phyloP scores from a whole-genome alignment of 108 stramenopile species.

The Nannochloropsis gaditana region DNA sequence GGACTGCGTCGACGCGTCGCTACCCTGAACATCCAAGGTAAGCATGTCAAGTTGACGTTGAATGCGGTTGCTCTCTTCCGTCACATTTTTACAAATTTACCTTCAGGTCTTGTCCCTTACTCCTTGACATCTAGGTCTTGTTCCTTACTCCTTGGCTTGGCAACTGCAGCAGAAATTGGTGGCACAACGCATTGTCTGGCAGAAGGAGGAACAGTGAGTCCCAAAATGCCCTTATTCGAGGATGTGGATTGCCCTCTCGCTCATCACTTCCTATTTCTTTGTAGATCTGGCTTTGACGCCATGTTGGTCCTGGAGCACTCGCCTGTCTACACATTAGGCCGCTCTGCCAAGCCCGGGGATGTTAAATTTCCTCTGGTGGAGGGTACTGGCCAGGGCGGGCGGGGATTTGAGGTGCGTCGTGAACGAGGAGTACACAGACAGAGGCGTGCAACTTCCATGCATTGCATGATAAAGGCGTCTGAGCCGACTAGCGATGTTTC shows the following conservation, averaged over 20 bases:
- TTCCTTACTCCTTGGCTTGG: constrained; percentile 38
- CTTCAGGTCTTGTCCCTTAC: not conserved
- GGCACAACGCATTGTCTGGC: constrained; percentile 41
- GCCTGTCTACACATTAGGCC: constrained; percentile 93
- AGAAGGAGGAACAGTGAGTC: constrained; percentile 19
- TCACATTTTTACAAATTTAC: not conserved
- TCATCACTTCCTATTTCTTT: not conserved
- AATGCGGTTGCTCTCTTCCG: no score
- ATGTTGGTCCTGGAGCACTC: constrained; percentile 87
- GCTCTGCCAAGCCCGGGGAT: constrained; percentile 61
- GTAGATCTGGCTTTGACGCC: constrained; percentile 30
- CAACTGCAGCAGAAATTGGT: constrained; percentile 31
- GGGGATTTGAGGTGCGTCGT: not conserved
- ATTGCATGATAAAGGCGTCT: not conserved
- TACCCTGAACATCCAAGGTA: constrained; percentile 13
- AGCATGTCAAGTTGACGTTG: not conserved
- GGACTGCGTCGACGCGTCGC: not conserved
- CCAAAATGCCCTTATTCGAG: not conserved
- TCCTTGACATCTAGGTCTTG: not conserved
- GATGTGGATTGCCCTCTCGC: not conserved
- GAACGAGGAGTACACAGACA: not conserved
- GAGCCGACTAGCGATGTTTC: constrained; percentile 12
- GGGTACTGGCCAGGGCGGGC: not conserved
- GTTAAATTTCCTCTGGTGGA: not conserved
- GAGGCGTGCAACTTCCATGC: not conserved